Evolutionary conservation across 306 rosid genomes (phyloP).

Genomic region (Castanospermum australe): DNA sequence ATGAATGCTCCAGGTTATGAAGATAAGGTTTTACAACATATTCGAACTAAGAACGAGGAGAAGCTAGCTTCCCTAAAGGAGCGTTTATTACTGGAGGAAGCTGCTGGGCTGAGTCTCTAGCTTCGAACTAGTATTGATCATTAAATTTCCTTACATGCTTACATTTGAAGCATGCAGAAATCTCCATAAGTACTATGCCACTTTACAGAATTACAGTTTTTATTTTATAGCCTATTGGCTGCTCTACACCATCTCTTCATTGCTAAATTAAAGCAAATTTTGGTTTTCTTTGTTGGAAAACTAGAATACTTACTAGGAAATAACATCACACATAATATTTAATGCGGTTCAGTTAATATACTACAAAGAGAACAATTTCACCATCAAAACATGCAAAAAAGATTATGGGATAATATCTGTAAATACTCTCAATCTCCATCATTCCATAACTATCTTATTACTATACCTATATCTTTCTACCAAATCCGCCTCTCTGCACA

Average conservation of each 20-base stretch:
- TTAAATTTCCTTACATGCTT: not conserved
- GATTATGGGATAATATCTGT: too few species aligned
- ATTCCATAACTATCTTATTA: too few species aligned
- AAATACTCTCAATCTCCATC: too few species aligned
- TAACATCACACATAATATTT: too few species aligned
- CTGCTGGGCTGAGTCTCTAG: conserved; percentile 54
- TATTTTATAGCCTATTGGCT: conserved; percentile 3
- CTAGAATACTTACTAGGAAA: too few species aligned
- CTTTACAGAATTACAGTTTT: not conserved
- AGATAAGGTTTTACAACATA: conserved; percentile 61
- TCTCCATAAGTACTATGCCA: not conserved
- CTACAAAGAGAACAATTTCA: too few species aligned
- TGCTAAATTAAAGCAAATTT: conserved; percentile 26
- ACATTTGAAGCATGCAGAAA: not conserved
- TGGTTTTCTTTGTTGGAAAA: too few species aligned
- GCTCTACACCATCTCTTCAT: not conserved
- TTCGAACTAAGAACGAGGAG: conserved; percentile 54
- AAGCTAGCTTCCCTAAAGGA: conserved; percentile 76
- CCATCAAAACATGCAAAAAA: too few species aligned
- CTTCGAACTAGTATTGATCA: conserved; percentile 4
- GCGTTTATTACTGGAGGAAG: conserved; percentile 59
- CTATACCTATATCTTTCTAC: too few species aligned
- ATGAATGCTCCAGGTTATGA: conserved; percentile 67
- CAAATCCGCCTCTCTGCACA: too few species aligned
- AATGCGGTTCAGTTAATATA: too few species aligned